Percentiles rank a stretch among this genome's conserved stretches.
Evolutionary conservation across 2,329 filamentous ascomycete species (phyloP).

Genomic region (Neopestalotiopsis rosae): DNA sequence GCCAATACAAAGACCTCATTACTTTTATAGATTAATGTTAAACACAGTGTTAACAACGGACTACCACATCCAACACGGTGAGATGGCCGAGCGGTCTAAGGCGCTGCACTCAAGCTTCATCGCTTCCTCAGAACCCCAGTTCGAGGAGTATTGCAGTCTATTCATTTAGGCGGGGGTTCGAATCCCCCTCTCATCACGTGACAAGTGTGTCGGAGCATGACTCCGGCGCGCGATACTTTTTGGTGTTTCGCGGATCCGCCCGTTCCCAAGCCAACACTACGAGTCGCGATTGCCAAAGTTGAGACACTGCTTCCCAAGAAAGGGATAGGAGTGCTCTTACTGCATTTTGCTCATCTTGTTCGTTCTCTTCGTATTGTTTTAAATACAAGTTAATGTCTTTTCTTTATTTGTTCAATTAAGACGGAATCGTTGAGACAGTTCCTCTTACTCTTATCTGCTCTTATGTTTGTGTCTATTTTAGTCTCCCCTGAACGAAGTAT

Average conservation of each 20-base stretch:
- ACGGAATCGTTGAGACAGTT: no score
- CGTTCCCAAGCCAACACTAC: neutral
- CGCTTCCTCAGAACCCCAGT: neutral
- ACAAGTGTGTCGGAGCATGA: neutral
- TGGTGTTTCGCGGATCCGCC: neutral
- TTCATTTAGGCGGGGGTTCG: neutral
- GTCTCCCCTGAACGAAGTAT: no score
- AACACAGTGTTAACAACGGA: neutral
- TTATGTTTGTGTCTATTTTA: no score
- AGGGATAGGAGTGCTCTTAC: no score
- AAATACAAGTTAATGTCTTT: no score
- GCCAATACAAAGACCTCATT: neutral
- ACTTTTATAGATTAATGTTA: neutral
- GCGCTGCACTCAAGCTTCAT: neutral
- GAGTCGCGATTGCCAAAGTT: no score
- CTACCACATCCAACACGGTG: neutral
- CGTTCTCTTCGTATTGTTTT: no score
- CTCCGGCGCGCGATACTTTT: neutral
- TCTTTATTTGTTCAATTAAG: no score
- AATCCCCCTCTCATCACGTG: conserved; percentile 3
- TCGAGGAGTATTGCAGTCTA: neutral
- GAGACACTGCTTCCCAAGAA: no score
- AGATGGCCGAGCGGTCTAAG: conserved; percentile 7
- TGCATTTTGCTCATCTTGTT: no score
- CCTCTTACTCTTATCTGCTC: no score